Base-by-base conservation (phyloP, 2,329 filamentous ascomycete genomes). In the Didymosphaeria variabile region DNA sequence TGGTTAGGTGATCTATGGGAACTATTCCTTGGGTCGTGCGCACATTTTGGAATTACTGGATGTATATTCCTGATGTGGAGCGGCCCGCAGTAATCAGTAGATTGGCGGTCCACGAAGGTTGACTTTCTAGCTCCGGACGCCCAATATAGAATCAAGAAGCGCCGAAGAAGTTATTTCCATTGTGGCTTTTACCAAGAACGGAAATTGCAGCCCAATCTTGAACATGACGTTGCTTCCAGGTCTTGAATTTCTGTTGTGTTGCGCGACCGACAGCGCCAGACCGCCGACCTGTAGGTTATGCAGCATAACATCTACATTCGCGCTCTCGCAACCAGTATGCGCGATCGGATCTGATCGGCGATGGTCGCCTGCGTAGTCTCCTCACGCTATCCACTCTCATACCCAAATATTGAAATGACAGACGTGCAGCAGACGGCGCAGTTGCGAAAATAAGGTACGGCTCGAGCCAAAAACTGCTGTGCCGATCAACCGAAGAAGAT, bases 401-500 rank as follows among this genome's bases (percentile, higher is more conserved):
- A 21, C 42, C 8, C 42, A n/a, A 21, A 23, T n/a, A 19, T 40
- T 40, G 15, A 12, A 40, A 40, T 17, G 12, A 15, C 36, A 15
- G 36, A 17, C 12, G 10, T 15, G 34, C 34, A 36, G 34, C 9
- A 36, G 34, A 36, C 34, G 34, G 34, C 40, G 40, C 40, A 21
- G n/a, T 32, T 44, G 21, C 38, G 26, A 45, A 17, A 44, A 21
- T 38, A 47, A 56, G n/a, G 52, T 55, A 10, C 15, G 51, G 52
- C 38, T 44, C 52, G 38, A 32, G 38, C 52, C 45, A 21, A 32
- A 10, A 19, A 19, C 19, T 45, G 36, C 9, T 10, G 12, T 49
- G 29, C 40, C 26, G 40, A 46, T n/a, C 12, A 45, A 45, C 42
- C 40, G 53, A 9, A 34, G 10, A 3, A 34, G 21, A 19, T 23